phyloP scores from a whole-genome alignment of 2,329 filamentous ascomycete genomes.

The Dactylonectria macrodidyma region DNA sequence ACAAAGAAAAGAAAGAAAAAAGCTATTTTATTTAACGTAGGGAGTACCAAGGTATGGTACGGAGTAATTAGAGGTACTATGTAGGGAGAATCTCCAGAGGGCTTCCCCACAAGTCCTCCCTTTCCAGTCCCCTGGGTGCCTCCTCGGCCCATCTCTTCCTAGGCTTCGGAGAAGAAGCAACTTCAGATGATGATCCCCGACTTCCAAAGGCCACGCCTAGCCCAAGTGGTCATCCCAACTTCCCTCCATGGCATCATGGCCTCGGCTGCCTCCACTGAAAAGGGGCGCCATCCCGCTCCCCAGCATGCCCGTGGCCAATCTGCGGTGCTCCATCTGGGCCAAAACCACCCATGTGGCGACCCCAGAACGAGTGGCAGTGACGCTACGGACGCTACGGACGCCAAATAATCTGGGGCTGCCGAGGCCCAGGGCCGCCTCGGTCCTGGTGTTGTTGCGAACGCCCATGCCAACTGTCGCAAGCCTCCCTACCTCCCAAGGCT shows the following conservation, averaged over 20 bases:
- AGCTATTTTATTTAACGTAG: too few species aligned
- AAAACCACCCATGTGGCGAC: slow-evolving; percentile 20
- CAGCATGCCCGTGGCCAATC: slow-evolving; percentile 15
- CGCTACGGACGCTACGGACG: slow-evolving; percentile 31
- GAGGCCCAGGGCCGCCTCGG: slow-evolving; percentile 49
- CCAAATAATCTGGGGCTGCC: slow-evolving; percentile 49
- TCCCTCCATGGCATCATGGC: slow-evolving; percentile 30
- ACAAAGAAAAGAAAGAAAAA: background rate
- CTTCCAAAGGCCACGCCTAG: background rate
- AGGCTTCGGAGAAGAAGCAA: slow-evolving; percentile 6
- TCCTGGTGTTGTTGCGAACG: slow-evolving; percentile 19
- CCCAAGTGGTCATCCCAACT: slow-evolving; percentile 15
- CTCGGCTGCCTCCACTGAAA: slow-evolving; percentile 42
- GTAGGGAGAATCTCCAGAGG: background rate
- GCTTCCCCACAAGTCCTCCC: background rate
- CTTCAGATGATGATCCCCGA: slow-evolving; percentile 19
- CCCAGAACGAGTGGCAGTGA: slow-evolving; percentile 27
- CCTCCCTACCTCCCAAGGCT: background rate
- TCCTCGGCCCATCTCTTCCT: slow-evolving; percentile 17
- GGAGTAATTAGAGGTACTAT: too few species aligned
- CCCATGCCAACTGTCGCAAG: slow-evolving; percentile 16
- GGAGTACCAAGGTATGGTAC: too few species aligned
- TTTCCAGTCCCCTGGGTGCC: background rate
- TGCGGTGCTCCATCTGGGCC: background rate
- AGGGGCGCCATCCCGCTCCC: slow-evolving; percentile 30